A percentile compares a stretch with the other conserved stretches of the same genome.
These are phyloP conservation scores for Ophiostoma himal-ulmi DNA, from an alignment of 2,329 filamentous ascomycete species.

Conservation along the genomic window DNA sequence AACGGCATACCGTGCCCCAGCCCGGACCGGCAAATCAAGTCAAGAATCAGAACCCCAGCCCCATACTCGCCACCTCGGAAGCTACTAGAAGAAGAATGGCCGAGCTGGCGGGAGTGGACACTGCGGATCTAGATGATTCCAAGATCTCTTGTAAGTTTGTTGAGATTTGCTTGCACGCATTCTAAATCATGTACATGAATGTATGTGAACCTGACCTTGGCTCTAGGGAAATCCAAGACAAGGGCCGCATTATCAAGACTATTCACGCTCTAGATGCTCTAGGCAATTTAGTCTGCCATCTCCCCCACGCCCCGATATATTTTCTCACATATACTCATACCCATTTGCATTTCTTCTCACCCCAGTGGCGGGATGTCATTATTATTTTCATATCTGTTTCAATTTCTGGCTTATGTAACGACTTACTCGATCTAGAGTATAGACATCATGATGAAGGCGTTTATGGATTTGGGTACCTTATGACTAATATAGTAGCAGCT, in stretches of 20 bases:
- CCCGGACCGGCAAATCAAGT: not conserved
- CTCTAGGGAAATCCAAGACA: slow-evolving; percentile 12
- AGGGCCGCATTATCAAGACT: not conserved
- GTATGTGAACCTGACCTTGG: not conserved
- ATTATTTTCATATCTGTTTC: not conserved
- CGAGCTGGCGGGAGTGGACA: slow-evolving; percentile 29
- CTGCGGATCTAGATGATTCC: slow-evolving; percentile 17
- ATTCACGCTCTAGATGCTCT: not conserved
- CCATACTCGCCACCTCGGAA: slow-evolving; percentile 13
- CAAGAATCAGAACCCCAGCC: slow-evolving; percentile 7
- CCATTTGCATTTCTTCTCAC: slow-evolving; percentile 12
- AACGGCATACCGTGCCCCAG: slow-evolving; percentile 12
- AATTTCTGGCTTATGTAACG: slow-evolving; percentile 4
- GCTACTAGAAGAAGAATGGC: slow-evolving; percentile 31
- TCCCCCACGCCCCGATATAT: not conserved
- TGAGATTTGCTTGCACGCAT: not conserved
- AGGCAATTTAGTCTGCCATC: not conserved
- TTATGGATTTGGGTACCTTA: not conserved
- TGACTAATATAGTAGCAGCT: not conserved
- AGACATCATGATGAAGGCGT: not conserved
- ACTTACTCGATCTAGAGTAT: not conserved
- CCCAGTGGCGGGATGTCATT: not conserved
- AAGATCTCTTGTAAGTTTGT: not conserved
- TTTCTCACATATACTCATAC: slow-evolving; percentile 3
- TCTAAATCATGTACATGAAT: not conserved